These are phyloP conservation scores for Aspergillus japonicus DNA, from an alignment of 2,329 filamentous ascomycete species.

Conservation along the genomic window DNA sequence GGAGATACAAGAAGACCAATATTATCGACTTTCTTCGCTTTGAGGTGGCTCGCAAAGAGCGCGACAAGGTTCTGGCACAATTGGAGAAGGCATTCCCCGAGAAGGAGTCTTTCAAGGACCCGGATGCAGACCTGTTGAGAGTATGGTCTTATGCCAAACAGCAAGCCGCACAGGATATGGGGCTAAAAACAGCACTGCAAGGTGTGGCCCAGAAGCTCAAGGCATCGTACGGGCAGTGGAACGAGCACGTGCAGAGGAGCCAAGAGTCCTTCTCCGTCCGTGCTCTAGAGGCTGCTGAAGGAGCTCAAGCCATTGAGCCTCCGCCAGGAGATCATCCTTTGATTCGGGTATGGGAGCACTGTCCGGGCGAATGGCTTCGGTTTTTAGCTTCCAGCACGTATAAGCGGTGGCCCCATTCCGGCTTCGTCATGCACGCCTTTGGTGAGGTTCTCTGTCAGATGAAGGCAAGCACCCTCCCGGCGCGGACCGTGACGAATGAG, in stretches of 20 bases:
- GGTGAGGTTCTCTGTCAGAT: slow-evolving; percentile 36
- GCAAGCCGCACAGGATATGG: slow-evolving; percentile 21
- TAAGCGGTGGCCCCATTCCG: slow-evolving; percentile 17
- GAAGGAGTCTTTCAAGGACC: slow-evolving; percentile 6
- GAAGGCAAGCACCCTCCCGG: slow-evolving; percentile 27
- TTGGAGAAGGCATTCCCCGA: slow-evolving; percentile 33
- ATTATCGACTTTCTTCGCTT: slow-evolving; percentile 49
- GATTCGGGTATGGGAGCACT: slow-evolving; percentile 35
- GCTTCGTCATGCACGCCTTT: slow-evolving; percentile 33
- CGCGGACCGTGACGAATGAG: slow-evolving; percentile 28
- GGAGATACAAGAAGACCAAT: slow-evolving; percentile 30
- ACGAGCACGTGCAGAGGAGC: slow-evolving; percentile 3
- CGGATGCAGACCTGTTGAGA: slow-evolving; percentile 38
- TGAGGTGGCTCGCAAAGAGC: slow-evolving; percentile 35
- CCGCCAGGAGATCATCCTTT: slow-evolving; percentile 35
- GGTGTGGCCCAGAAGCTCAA: slow-evolving; percentile 23
- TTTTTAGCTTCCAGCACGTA: slow-evolving; percentile 44
- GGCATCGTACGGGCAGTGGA: slow-evolving; percentile 23
- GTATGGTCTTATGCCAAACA: slow-evolving; percentile 30
- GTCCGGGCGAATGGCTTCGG: slow-evolving; percentile 30
- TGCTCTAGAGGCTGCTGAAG: slow-evolving; percentile 30
- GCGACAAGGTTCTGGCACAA: slow-evolving; percentile 28
- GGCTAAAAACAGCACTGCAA: slow-evolving; percentile 21
- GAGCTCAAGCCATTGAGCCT: slow-evolving; percentile 30
- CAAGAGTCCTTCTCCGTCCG: slow-evolving; percentile 21